phyloP scores from a whole-genome alignment of 805 yeast genomes.

The Dipodascopsis uninucleata region DNA sequence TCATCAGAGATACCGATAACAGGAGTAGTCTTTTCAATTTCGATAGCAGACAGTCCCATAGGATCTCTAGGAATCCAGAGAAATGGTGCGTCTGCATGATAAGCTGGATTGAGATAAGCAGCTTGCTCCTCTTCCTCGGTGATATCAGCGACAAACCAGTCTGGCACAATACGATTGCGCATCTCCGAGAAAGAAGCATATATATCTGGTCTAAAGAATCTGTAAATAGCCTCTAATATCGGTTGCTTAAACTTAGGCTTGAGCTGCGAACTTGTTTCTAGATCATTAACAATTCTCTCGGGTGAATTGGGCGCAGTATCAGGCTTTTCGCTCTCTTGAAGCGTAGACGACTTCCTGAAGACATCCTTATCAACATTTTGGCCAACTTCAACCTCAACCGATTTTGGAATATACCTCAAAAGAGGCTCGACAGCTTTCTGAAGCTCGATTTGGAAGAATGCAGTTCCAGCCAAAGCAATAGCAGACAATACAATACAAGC shows the following conservation, averaged over 20 bases:
- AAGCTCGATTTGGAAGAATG: conserved; percentile 63
- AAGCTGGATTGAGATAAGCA: conserved; percentile 77
- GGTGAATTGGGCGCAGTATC: neutral
- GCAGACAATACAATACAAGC: conserved; percentile 82
- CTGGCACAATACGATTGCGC: conserved; percentile 19
- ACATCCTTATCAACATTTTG: too few relatives aligned
- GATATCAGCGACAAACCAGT: conserved; percentile 33
- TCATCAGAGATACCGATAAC: conserved; percentile 64
- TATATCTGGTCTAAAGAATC: conserved; percentile 29
- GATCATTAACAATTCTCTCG: neutral
- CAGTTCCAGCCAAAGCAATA: conserved; percentile 60
- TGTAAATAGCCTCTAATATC: conserved; percentile 16
- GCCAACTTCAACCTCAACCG: conserved; percentile 30
- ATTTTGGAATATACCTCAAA: conserved; percentile 40
- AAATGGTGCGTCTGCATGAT: conserved; percentile 62
- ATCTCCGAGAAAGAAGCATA: conserved; percentile 23
- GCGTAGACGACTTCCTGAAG: too few relatives aligned
- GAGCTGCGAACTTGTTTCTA: conserved; percentile 1
- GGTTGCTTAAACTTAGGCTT: conserved; percentile 9
- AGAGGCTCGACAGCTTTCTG: conserved; percentile 63
- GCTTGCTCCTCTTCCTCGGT: conserved; percentile 47
- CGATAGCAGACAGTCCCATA: conserved; percentile 67
- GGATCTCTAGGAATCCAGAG: conserved; percentile 92
- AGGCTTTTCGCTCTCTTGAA: too few relatives aligned
- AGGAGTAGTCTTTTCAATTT: conserved; percentile 53